These are phyloP conservation scores for Phytophthora boehmeriae DNA, from an alignment of 352 stramenopile genomes.

Conservation along the genomic window DNA sequence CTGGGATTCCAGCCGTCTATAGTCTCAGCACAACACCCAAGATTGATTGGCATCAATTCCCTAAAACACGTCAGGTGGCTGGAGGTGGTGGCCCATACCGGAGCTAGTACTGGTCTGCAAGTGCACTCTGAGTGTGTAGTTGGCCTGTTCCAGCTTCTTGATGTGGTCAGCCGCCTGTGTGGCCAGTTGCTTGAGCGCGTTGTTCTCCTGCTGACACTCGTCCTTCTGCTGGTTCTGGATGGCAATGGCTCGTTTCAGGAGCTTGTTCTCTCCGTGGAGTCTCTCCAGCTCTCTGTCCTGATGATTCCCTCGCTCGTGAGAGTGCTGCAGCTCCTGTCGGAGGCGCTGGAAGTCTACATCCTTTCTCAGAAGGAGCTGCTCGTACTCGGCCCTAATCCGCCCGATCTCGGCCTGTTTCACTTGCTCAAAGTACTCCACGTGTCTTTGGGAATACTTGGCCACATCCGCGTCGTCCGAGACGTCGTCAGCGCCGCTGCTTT, in stretches of 20 bases:
- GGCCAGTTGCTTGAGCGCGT: constrained; percentile 71
- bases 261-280: constrained; percentile 82
- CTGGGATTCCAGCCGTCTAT: constrained; percentile 19
- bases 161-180: constrained; percentile 87
- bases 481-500: constrained; percentile 21
- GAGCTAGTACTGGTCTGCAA: constrained; percentile 80
- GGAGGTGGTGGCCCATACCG: constrained; percentile 31
- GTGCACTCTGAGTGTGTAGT: constrained; percentile 87
- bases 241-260: constrained; percentile 83
- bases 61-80: constrained; percentile 80
- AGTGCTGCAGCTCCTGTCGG: constrained; percentile 55
- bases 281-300: constrained; percentile 68
- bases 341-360: constrained; percentile 74
- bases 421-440: constrained; percentile 90
- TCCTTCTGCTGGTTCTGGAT: constrained; percentile 92
- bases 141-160: constrained; percentile 84
- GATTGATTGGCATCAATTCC: background rate
- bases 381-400: constrained; percentile 82
- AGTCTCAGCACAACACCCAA: background rate
- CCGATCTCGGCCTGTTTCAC: constrained; percentile 81
- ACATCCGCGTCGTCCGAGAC: constrained; percentile 48
- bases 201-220: constrained; percentile 76
- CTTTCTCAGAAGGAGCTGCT: constrained; percentile 86
- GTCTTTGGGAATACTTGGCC: constrained; percentile 86
- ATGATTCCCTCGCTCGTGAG: constrained; percentile 39